Evolutionary conservation across 2,329 filamentous ascomycete species (phyloP).

Genomic region (Zasmidium angulare): DNA sequence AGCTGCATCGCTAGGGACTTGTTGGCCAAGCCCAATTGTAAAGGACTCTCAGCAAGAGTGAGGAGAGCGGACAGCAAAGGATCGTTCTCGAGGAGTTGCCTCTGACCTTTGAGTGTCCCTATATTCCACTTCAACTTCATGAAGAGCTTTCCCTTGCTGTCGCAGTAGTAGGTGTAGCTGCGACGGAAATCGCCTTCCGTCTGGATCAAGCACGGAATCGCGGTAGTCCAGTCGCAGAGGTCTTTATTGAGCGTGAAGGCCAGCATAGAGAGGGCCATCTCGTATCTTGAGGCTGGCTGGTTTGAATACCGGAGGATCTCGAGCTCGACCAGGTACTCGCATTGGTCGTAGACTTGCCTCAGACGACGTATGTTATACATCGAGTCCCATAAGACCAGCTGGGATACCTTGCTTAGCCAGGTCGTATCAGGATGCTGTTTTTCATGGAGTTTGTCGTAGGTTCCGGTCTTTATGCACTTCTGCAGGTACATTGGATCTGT

Average conservation of each 20-base stretch:
- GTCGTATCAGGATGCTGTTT: background rate
- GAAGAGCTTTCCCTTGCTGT: background rate
- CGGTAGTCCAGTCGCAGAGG: no score
- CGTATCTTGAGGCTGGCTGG: background rate
- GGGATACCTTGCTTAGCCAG: background rate
- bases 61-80: background rate
- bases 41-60: background rate
- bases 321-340: no score
- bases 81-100: background rate
- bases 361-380: no score
- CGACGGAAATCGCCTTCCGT: background rate
- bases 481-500: conserved; percentile 5
- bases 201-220: no score
- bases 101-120: background rate
- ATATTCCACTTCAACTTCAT: background rate
- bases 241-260: no score
- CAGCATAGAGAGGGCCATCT: background rate
- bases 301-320: no score
- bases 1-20: background rate
- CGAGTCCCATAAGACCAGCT: no score
- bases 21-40: background rate
- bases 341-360: no score
- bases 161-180: background rate
- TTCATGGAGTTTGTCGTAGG: background rate
- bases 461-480: background rate